Evolutionary conservation across 306 rosid species (phyloP).

Genomic region (Prunus padus): DNA sequence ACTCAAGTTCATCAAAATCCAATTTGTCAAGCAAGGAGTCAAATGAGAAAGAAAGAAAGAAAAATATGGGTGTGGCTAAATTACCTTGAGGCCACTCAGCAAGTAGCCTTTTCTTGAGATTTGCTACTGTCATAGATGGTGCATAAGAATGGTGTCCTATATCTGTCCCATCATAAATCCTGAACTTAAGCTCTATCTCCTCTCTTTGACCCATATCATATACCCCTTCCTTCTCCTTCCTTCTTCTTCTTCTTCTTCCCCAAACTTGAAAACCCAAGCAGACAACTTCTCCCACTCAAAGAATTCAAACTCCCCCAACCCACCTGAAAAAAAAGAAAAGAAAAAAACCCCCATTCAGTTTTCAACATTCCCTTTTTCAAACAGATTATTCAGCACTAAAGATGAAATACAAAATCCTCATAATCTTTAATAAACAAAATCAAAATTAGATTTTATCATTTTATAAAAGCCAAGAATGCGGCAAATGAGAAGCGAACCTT

Average conservation of each 20-base stretch:
- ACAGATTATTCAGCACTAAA: not conserved
- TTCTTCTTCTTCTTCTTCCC: not conserved
- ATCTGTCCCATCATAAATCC: conserved; percentile 78
- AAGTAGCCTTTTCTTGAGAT: conserved; percentile 64
- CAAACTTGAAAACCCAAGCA: conserved; percentile 35
- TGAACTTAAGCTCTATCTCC: conserved; percentile 61
- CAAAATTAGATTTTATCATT: not conserved
- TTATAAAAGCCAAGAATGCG: conserved; percentile 8
- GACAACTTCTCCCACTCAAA: conserved; percentile 28
- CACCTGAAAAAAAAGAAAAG: conserved; percentile 38
- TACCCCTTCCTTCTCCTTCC: conserved; percentile 21
- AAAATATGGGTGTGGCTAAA: conserved; percentile 16
- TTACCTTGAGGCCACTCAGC: conserved; percentile 80
- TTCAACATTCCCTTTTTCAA: not conserved
- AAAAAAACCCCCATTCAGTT: not conserved
- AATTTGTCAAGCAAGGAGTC: not conserved
- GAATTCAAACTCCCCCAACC: conserved; percentile 30
- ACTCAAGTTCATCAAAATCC: not conserved
- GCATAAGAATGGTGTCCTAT: conserved; percentile 52
- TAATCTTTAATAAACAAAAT: not conserved
- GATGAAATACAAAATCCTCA: not conserved
- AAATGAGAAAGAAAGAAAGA: conserved; percentile 3
- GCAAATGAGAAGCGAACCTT: conserved; percentile 28
- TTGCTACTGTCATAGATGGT: conserved; percentile 45
- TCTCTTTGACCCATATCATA: conserved; percentile 53